Evolutionary conservation across 257 asterid genomes (phyloP).

Genomic region (Plantago ovata): DNA sequence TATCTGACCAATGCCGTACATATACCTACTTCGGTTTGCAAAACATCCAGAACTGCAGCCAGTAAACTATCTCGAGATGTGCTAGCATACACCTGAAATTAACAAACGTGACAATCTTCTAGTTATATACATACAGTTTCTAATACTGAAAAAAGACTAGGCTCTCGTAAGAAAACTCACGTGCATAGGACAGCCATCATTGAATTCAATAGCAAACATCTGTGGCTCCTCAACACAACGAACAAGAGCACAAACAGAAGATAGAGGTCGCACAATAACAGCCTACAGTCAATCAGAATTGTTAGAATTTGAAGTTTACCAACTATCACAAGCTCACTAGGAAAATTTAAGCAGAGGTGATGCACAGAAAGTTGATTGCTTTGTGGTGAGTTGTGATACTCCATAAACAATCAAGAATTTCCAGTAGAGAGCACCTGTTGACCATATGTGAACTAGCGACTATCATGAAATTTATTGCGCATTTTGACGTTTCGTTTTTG

Average conservation of each 20-base stretch:
- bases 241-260: conserved; percentile 93
- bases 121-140: conserved; percentile 22
- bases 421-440: neutral
- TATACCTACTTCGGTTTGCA: conserved; percentile 92
- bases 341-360: conserved; percentile 15
- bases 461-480: neutral
- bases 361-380: neutral
- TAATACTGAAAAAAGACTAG: conserved; percentile 8
- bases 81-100: conserved; percentile 94
- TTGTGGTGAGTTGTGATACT: conserved; percentile 15
- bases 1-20: conserved; percentile 31
- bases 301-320: conserved; percentile 1
- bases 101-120: conserved; percentile 22
- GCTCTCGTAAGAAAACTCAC: conserved; percentile 44
- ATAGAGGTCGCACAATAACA: conserved; percentile 85
- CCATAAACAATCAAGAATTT: conserved; percentile 6
- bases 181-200: conserved; percentile 95
- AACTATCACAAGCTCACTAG: neutral
- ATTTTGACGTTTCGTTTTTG: neutral
- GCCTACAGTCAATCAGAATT: conserved; percentile 54
- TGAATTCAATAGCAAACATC: conserved; percentile 96
- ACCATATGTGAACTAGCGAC: neutral
- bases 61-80: conserved; percentile 96
- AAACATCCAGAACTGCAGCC: conserved; percentile 88
- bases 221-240: conserved; percentile 99